phyloP scores from a whole-genome alignment of 1,284 basidiomycete species.

The Ustilago xerochloae region DNA sequence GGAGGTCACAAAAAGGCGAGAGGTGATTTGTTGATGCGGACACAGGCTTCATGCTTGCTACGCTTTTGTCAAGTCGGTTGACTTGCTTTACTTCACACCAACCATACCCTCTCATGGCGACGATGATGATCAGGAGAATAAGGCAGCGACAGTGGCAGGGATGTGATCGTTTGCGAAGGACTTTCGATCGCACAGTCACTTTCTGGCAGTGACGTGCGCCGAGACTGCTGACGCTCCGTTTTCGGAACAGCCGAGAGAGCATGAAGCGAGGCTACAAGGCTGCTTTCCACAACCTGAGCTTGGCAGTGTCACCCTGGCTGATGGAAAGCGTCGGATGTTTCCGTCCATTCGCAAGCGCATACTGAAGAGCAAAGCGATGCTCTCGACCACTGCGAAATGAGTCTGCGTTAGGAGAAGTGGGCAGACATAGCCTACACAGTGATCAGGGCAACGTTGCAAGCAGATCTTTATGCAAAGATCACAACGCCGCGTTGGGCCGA shows the following conservation, averaged over 20 bases:
- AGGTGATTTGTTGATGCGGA: not conserved
- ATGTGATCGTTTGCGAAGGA: not conserved
- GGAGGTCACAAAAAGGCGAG: not conserved
- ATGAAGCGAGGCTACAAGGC: not conserved
- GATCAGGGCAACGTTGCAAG: not conserved
- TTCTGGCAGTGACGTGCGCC: conserved; percentile 13
- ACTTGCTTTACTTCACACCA: no score
- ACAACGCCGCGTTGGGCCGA: conserved; percentile 21
- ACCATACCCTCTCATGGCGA: no score
- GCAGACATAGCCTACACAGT: not conserved
- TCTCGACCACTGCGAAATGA: no score
- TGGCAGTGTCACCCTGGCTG: not conserved
- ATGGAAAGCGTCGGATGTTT: not conserved
- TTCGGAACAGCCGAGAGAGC: conserved; percentile 2
- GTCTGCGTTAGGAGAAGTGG: no score
- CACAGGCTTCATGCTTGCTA: no score
- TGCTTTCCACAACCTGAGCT: not conserved
- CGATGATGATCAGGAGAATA: no score
- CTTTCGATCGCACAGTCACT: no score
- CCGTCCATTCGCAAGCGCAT: no score
- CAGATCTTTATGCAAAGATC: not conserved
- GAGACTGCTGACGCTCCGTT: not conserved
- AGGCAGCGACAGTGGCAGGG: not conserved
- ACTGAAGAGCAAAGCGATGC: no score
- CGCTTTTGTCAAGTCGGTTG: no score